Base-by-base conservation (phyloP, 2,329 filamentous ascomycete species). In the Hypoxylon sp. region DNA sequence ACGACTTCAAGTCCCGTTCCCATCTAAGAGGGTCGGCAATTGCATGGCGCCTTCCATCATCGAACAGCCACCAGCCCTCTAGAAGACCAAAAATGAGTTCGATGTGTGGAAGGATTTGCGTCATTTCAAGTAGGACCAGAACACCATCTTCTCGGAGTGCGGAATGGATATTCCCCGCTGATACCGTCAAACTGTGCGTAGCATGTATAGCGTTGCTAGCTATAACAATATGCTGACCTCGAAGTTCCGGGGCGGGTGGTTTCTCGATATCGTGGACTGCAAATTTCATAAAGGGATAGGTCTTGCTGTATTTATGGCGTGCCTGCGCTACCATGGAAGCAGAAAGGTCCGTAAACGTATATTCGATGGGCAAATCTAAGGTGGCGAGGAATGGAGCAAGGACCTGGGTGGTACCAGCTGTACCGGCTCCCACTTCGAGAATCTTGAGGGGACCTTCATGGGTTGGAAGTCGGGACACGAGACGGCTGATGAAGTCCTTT, bases 51-150 rank as follows among this genome's bases (percentile, higher is more conserved):
- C 75, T 67, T 5, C 76, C 78, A 53, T 81, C 79, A 4, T 75
- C 69, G 33, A 78, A 80, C 10, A 77, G 56, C 80, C 80, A 82
- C 80, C 80, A 82, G 1, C 80, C 79, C n/a, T 81, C 77, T 1
- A 81, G 61, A 0, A 80, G 63, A 0, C 80, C 80, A 31, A 79
- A 81, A 9, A 79, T 70, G 9, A 80, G 44, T 39, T 82, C 79
- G 10, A 78, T 66, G 69, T 68, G 80, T 46, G 60, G 65, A 3
- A 78, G 3, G 0, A 39, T 35, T 9, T 64, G 14, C 0, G 77
- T 80, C 72, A 80, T 73, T 70, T 82, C 81, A 6, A 79, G 26
- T 42, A 82, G 54, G 39, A 76, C 35, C 0, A 81, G 60, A 22
- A 78, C 65, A 1, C 80, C 80, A n/a, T 78, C 76, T 0, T 75